Base-by-base conservation (phyloP, 768 basidiomycete genomes). In the Boletus sp. region DNA sequence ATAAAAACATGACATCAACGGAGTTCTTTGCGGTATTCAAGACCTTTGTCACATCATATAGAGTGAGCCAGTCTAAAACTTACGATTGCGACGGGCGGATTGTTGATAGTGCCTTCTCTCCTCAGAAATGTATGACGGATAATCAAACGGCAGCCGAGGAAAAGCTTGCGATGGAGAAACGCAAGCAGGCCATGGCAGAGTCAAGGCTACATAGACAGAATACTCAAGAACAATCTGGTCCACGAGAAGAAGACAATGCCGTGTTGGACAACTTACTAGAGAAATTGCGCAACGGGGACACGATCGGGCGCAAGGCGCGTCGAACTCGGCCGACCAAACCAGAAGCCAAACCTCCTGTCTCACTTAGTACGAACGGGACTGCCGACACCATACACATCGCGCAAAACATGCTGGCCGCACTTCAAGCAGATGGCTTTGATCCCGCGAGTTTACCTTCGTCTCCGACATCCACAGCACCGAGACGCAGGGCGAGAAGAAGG, bases 21-120 rank as follows among this genome's bases (percentile, higher is more conserved):
- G 96, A 98, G 64, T 99, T 98, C 75, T 99, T 93, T 73, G 93
- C 85, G 13, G 86, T 96, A 62, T 98, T 98, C 82, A 94, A 97
- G 74, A 97, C 92, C 2, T 99, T 99, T 64, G 82, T 95, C 27
- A 95, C 88, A 0, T 96, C 94, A 2, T 99, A 95, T 72, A 87
- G 79, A 79, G 90, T 90, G 59, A 53, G 77, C 5, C 50, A 37
- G 17, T 37, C 17, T 17, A 42, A 29, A 21, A 14, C 14, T 38
- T 32, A 51, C 19, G 42, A 41, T 33, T 25, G 10, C 42, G 57
- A 49, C 19, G 2, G 13, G 47, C 19, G 15, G 32, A 14, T 38
- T 50, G 34, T 19, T 64, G 39, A 60, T 13, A 42, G 34, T 48
- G 19, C 32, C 10, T 45, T 34, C 7, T 55, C 25, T 65, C 27